These are phyloP conservation scores for Bryoerythrophyllum caledonicum DNA, from an alignment of 225 moss, liverwort and hornwort species.

Conservation along the genomic window DNA sequence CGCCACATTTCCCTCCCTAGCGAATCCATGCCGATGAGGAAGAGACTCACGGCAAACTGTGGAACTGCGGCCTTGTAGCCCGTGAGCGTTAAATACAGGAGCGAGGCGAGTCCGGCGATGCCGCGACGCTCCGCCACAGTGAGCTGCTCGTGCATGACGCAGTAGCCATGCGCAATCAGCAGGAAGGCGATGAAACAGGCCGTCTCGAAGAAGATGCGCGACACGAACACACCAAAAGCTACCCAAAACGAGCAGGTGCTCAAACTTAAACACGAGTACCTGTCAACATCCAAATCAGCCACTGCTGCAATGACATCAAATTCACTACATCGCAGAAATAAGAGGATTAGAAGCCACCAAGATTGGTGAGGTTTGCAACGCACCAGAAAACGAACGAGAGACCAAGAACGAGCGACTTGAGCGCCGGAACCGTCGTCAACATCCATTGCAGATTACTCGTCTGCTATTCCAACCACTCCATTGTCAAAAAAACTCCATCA, in stretches of 20 bases:
- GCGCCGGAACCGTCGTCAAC: constrained; percentile 72
- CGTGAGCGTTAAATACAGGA: constrained; percentile 85
- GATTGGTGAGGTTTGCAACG: background rate
- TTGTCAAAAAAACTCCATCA: constrained; percentile 22
- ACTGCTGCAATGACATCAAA: background rate
- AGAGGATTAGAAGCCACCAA: background rate
- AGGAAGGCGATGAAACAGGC: constrained; percentile 80
- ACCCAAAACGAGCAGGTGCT: constrained; percentile 96
- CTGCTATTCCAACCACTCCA: constrained; percentile 39
- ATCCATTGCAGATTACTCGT: constrained; percentile 90
- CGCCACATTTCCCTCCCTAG: background rate
- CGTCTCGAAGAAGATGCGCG: constrained; percentile 91
- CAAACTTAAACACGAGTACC: constrained; percentile 90
- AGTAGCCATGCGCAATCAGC: constrained; percentile 88
- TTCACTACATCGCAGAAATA: background rate
- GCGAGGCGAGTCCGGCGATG: constrained; percentile 80
- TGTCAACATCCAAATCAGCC: constrained; percentile 4
- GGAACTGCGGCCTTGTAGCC: constrained; percentile 94
- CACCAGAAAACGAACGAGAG: constrained; percentile 94
- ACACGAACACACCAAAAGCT: constrained; percentile 91
- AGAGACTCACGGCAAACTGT: constrained; percentile 68
- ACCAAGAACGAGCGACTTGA: constrained; percentile 82
- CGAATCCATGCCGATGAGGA: background rate
- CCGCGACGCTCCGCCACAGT: constrained; percentile 71
- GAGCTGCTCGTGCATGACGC: constrained; percentile 87